A percentile compares a stretch with the other conserved stretches of the same genome.
These are phyloP conservation scores for Aspergillus oerlinghausenensis DNA, from an alignment of 2,329 filamentous ascomycete species.

Conservation along the genomic window DNA sequence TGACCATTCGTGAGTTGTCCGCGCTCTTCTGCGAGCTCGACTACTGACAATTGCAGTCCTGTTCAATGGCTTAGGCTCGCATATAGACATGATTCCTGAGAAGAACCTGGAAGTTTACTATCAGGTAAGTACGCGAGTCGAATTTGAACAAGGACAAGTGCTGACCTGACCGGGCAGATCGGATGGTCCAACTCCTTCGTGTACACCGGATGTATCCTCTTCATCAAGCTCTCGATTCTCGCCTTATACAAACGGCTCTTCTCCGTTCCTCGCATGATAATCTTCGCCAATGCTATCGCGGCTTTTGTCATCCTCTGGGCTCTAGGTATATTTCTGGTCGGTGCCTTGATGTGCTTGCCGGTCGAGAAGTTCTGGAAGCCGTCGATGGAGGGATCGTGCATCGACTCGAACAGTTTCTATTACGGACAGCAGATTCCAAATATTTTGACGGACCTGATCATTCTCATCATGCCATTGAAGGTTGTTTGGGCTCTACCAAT, in stretches of 20 bases:
- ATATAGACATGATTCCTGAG: conserved; percentile 23
- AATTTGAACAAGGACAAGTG: neutral
- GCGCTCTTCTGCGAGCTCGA: neutral
- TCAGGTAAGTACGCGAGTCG: conserved; percentile 13
- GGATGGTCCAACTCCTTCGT: conserved; percentile 25
- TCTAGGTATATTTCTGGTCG: conserved; percentile 18
- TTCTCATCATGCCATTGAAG: conserved; percentile 24
- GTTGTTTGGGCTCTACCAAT: conserved; percentile 25
- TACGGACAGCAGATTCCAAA: conserved; percentile 29
- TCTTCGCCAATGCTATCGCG: conserved; percentile 17
- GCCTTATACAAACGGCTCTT: conserved; percentile 27
- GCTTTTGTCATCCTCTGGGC: conserved; percentile 21
- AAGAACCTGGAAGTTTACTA: conserved; percentile 21
- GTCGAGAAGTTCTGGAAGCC: conserved; percentile 24
- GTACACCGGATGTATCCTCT: conserved; percentile 21
- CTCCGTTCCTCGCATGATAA: conserved; percentile 14
- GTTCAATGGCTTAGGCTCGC: conserved; percentile 25
- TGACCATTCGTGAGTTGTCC: conserved; percentile 18
- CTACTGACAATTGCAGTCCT: conserved; percentile 13
- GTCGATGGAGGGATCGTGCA: conserved; percentile 20
- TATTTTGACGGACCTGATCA: conserved; percentile 25
- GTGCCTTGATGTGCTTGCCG: conserved; percentile 21
- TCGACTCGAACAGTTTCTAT: conserved; percentile 22
- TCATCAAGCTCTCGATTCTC: conserved; percentile 28
- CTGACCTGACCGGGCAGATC: conserved; percentile 16